Evolutionary conservation across 345 rosid species (phyloP), one percentile per base, ranked within the genome.

Genomic region (Boechera stricta): DNA sequence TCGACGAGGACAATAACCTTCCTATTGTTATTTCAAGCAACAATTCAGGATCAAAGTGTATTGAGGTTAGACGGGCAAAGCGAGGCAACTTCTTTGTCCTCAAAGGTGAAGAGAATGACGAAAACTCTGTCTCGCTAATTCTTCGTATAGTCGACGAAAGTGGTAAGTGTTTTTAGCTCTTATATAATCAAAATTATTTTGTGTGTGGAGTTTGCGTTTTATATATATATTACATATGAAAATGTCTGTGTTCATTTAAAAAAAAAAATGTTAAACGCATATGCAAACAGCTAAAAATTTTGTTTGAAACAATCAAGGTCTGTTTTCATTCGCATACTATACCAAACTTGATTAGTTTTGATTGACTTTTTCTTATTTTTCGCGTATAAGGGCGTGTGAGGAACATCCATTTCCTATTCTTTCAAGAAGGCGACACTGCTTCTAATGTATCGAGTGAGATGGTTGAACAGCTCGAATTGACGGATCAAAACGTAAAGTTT

Each of bases 391-490:
- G 91, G 64, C 90, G 84, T 52, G 87, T 83, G 44, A 92, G 88
- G 85, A 86, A 89, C 69, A 87, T 93, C 59, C 90, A 90, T 83
- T 93, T 93, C 72, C 73, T 80, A 47, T 92, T 89, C 81, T 90
- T 64, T 68, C 87, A 87, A 5, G 90, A 90, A 53, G 77, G 85
- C 8, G 94, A 90, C 79, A 93, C 97, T 6, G 83, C 93, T 18
- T 70, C 83, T 28, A 80, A 91, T 3, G 91, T 93, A 66, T 90
- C 98, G 31, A 82, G 87, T 68, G 98, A 93, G 81, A 93, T 93
- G 98, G 94, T 87, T 47, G 98, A 89, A 80, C 92, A 90, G 72
- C 90, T 93, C 21, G 92, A 89, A 76, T 69, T 92, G 45, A 81
- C 84, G 12, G 83, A 84, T 61, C 89, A 89, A 61, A 83, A 89